Evolutionary conservation across 78 protist species (phyloP).

Genomic region (Pigoraptor vietnamica): DNA sequence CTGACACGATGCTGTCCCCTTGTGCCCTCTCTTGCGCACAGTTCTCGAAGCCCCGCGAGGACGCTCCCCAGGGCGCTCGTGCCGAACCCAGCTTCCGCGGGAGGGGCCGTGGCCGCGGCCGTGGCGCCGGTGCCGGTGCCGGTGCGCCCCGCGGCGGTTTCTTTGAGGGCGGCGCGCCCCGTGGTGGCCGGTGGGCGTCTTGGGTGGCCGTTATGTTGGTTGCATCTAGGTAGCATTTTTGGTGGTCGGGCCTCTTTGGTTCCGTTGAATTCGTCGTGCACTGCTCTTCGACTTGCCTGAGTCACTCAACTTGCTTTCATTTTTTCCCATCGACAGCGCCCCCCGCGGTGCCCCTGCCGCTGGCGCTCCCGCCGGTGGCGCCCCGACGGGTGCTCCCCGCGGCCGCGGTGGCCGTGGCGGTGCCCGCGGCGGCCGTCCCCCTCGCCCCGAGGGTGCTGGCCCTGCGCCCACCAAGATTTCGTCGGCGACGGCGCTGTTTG

Average conservation of each 20-base stretch:
- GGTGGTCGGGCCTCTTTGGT: too few relatives aligned
- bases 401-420: background rate
- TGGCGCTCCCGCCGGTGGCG: background rate
- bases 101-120: background rate
- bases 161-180: background rate
- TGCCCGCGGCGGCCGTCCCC: background rate
- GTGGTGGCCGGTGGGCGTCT: background rate
- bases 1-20: too few relatives aligned
- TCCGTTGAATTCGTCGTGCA: too few relatives aligned
- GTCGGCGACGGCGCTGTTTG: background rate
- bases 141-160: background rate
- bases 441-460: background rate
- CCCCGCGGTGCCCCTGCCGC: background rate
- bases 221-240: too few relatives aligned
- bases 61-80: background rate
- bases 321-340: background rate
- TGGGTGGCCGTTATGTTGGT: background rate
- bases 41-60: background rate
- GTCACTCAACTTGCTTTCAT: background rate
- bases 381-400: background rate
- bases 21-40: background rate
- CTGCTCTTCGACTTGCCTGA: too few relatives aligned
- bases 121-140: background rate
- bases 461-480: background rate
- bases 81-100: background rate